phyloP scores from a whole-genome alignment of 352 stramenopile genomes.

The Phytophthora ramorum region DNA sequence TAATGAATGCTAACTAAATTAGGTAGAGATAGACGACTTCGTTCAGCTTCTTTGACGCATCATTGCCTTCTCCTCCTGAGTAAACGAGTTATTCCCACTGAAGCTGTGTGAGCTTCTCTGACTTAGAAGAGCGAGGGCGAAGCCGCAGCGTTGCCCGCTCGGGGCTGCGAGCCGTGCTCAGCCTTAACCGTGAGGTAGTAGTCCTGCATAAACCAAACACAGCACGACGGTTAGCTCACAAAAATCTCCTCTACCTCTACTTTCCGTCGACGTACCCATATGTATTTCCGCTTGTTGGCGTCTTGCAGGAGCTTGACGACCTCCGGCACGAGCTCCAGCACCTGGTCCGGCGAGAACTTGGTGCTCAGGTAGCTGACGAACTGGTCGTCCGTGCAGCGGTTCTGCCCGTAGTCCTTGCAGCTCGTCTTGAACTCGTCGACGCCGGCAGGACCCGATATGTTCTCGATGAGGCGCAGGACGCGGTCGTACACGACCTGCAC shows the following conservation, averaged over 20 bases:
- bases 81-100: slow-evolving; percentile 1
- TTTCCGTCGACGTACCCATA: slow-evolving; percentile 65
- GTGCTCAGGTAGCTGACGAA: slow-evolving; percentile 73
- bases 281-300: slow-evolving; percentile 81
- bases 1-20: slow-evolving; percentile 29
- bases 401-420: slow-evolving; percentile 90
- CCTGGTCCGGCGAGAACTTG: slow-evolving; percentile 79
- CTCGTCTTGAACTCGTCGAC: slow-evolving; percentile 87
- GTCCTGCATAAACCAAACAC: slow-evolving; percentile 44
- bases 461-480: slow-evolving; percentile 77
- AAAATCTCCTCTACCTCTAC: not conserved
- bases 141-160: slow-evolving; percentile 29
- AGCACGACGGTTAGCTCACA: slow-evolving; percentile 15
- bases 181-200: slow-evolving; percentile 81
- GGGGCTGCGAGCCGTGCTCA: slow-evolving; percentile 39
- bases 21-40: slow-evolving; percentile 26
- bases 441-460: slow-evolving; percentile 53
- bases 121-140: slow-evolving; percentile 80
- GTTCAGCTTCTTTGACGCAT: slow-evolving; percentile 14
- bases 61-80: not conserved
- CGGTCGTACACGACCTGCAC: slow-evolving; percentile 89
- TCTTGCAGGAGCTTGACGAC: slow-evolving; percentile 88
- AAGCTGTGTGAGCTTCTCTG: slow-evolving; percentile 1
- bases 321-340: slow-evolving; percentile 78
- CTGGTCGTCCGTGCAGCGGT: slow-evolving; percentile 75